Percentiles rank a stretch among this genome's conserved stretches.
These are phyloP conservation scores for Tillandsia leiboldiana DNA, from an alignment of 176 grass and related monocot species.

Conservation along the genomic window DNA sequence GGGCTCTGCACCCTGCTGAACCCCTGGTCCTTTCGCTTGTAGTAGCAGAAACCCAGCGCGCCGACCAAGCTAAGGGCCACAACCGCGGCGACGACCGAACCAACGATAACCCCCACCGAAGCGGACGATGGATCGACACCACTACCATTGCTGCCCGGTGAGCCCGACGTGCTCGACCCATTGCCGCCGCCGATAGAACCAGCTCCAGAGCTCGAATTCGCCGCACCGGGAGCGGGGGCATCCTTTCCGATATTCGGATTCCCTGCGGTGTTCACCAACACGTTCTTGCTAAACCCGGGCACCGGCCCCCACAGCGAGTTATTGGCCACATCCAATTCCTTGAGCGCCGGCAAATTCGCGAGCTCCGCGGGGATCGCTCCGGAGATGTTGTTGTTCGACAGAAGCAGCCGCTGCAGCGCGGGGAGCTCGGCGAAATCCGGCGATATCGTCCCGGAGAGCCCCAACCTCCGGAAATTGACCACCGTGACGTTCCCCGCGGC, in stretches of 20 bases:
- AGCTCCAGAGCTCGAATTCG: conserved; percentile 19
- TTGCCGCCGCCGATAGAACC: background rate
- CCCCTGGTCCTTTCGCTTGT: conserved; percentile 65
- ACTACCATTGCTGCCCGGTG: background rate
- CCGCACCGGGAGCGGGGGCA: conserved; percentile 8
- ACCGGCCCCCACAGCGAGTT: conserved; percentile 63
- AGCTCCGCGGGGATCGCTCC: conserved; percentile 48
- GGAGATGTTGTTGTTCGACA: conserved; percentile 61
- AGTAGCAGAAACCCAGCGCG: conserved; percentile 64
- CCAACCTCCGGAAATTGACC: conserved; percentile 30
- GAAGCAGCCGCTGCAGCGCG: conserved; percentile 30
- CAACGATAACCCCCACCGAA: conserved; percentile 43
- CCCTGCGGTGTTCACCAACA: conserved; percentile 25
- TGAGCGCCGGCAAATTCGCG: conserved; percentile 32
- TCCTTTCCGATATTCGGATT: conserved; percentile 67
- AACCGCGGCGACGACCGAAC: conserved; percentile 39
- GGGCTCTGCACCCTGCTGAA: conserved; percentile 70
- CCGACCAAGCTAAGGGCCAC: conserved; percentile 40
- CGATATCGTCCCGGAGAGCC: conserved; percentile 49
- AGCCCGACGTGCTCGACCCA: conserved; percentile 2
- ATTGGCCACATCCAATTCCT: conserved; percentile 46
- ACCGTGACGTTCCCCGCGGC: conserved; percentile 24
- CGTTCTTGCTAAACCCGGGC: conserved; percentile 43
- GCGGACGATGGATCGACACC: conserved; percentile 25
- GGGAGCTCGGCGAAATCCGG: conserved; percentile 48